Base-by-base conservation (phyloP, 306 rosid species). In the Datisca glomerata region DNA sequence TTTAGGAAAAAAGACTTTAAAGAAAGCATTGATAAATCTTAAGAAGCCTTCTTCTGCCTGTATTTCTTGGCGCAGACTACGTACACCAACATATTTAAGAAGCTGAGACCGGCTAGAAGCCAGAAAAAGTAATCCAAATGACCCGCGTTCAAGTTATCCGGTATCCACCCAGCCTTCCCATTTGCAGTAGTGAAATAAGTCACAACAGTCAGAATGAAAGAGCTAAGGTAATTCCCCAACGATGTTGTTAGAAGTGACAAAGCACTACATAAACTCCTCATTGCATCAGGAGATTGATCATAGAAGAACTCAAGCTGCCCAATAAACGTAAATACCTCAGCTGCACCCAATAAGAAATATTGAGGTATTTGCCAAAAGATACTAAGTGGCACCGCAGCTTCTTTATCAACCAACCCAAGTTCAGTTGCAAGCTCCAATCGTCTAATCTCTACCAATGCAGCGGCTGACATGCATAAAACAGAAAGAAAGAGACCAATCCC, bases 401-500 rank as follows among this genome's bases (percentile, higher is more conserved):
- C 42, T 37, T 12, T 18, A 37, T 37, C 42, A 15, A 37, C 42
- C 18, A 37, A 15, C 7, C 18, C 42, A 15, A 37, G 42, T 18
- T 37, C 42, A 11, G 3, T 13, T 8, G 20, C 42, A 7, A 13
- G 42, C 14, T 17, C 8, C 1, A 37, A 17, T 37, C 42, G 16
- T 3, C 14, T 37, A 12, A 37, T 13, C 42, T 37, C 42, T 1
- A 37, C 18, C 7, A 37, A 2, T 17, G 42, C 94, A 0, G 85
- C 82, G 13, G 43, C 23, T 18, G 74, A 1, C 94, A 79, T 79
- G 64, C 77, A 29, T 6, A 79, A n/a, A 9, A 45, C 61, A 43
- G 85, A 83, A 21, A 83, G 53, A 34, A 65, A 42, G 4, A 79
- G 80, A 14, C 91, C 94, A 5, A 83, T 72, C 11, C 91, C 94